Evolutionary conservation across 1,139 yeast genomes (phyloP), one percentile per base, ranked within the genome.

Genomic region (Yarrowia galli): DNA sequence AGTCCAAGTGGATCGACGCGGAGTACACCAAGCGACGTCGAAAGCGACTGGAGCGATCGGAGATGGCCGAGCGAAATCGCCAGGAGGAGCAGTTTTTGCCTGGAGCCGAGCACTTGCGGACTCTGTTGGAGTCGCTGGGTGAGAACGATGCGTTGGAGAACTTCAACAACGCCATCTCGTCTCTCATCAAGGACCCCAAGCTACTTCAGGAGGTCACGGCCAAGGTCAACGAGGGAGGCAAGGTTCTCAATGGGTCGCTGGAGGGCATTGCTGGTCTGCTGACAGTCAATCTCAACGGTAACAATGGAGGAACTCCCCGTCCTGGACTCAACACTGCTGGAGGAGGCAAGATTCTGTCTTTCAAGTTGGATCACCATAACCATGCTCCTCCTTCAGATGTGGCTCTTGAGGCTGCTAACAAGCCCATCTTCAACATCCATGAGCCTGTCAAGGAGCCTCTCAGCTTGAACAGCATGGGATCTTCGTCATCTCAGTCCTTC

Each of bases 1-100:
- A 86, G 72, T 76, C 79, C n/a, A 80, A 83, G 61, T 93, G 98
- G 98, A 84, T 91, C 51, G 89, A 88, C 60, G 81, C 81, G 8
- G 97, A 92, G 76, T 91, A 90, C 75, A 84, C 82, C 60, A 84
- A 81, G 71, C 82, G 97, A 51, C 84, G 86, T 73, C 84, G 83
- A 69, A 87, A 87, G 75, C 81, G 96, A 69, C 73, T 87, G 49
- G 81, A 74, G 45, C 71, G 78, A 32, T 74, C 74, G 16, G 67
- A 49, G 65, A 69, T 36, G 46, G 63, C 66, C 8, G 68, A 46
- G 42, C 63, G 65, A 42, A 51, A 65, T 13, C 60, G 68, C 45
- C 54, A 60, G 25, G 48, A 51, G 42, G 65, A 61, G 38, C 42
- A 65, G 32, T 38, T 46, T 15, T 18, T 45, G 20, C 49, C 43